Evolutionary conservation across 2,329 filamentous ascomycete genomes (phyloP).

Genomic region (Aureobasidium mangrovei): DNA sequence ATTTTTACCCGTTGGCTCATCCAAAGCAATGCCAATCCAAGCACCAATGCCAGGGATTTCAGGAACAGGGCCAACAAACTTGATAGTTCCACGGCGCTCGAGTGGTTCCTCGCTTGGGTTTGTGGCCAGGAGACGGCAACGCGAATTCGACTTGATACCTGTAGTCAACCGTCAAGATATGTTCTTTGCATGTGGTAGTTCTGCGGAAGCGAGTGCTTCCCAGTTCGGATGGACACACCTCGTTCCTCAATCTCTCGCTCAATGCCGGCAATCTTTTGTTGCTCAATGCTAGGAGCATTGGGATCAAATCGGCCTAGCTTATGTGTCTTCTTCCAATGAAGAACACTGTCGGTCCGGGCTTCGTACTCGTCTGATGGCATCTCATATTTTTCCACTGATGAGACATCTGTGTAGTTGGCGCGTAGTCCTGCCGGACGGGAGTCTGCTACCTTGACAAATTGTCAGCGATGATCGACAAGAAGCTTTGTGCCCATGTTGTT

Average conservation of each 20-base stretch:
- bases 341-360: slow-evolving; percentile 74
- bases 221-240: slow-evolving; percentile 31
- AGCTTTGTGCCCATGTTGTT: background rate
- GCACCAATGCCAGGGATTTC: slow-evolving; percentile 55
- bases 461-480: background rate
- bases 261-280: slow-evolving; percentile 60
- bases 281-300: slow-evolving; percentile 62
- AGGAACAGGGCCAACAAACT: slow-evolving; percentile 63
- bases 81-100: slow-evolving; percentile 57
- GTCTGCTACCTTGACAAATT: slow-evolving; percentile 58
- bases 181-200: background rate
- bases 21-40: slow-evolving; percentile 67
- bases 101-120: slow-evolving; percentile 41
- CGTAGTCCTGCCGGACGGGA: slow-evolving; percentile 66
- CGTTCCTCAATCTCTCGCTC: slow-evolving; percentile 61
- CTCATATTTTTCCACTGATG: slow-evolving; percentile 77
- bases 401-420: slow-evolving; percentile 72
- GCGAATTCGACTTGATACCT: slow-evolving; percentile 35
- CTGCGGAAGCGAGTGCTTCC: background rate
- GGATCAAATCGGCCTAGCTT: slow-evolving; percentile 96
- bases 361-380: slow-evolving; percentile 84
- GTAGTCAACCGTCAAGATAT: background rate
- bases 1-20: slow-evolving; percentile 76
- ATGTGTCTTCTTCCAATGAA: slow-evolving; percentile 92
- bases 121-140: slow-evolving; percentile 43